These are phyloP conservation scores for Aurantiochytrium sp. DNA, from an alignment of 108 stramenopile genomes.

Conservation along the genomic window DNA sequence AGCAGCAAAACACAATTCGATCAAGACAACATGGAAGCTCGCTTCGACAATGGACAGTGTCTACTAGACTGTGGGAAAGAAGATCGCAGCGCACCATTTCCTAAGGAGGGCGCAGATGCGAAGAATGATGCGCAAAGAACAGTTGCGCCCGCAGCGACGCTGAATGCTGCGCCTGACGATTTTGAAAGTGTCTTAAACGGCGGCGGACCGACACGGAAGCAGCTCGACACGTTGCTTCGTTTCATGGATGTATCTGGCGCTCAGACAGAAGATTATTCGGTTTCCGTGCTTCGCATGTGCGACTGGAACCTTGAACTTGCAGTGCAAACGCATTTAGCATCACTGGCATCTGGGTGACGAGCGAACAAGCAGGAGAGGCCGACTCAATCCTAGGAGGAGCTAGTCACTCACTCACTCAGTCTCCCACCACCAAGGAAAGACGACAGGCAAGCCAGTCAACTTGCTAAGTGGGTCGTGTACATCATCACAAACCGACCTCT, in stretches of 20 bases:
- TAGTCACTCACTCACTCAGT: too few species aligned
- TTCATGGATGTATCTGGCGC: not conserved
- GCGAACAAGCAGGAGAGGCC: not conserved
- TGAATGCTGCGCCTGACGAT: not conserved
- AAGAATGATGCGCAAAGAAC: not conserved
- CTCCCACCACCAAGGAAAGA: too few species aligned
- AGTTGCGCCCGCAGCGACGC: not conserved
- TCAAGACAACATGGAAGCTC: not conserved
- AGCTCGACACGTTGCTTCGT: not conserved
- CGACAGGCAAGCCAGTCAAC: too few species aligned
- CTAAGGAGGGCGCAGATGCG: not conserved
- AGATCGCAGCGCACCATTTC: not conserved
- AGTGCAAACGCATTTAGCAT: not conserved
- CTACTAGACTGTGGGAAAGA: not conserved
- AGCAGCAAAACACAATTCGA: too few species aligned
- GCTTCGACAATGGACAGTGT: not conserved
- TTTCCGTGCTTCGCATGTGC: not conserved
- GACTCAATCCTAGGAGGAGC: too few species aligned
- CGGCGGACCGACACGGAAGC: not conserved
- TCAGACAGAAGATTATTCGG: not conserved
- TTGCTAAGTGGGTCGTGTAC: too few species aligned
- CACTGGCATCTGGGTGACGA: not conserved
- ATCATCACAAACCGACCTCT: not conserved
- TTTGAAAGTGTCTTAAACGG: not conserved
- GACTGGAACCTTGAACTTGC: constrained; percentile 6